These are phyloP conservation scores for Candida awuae DNA, from an alignment of 805 yeast species.

Conservation along the genomic window DNA sequence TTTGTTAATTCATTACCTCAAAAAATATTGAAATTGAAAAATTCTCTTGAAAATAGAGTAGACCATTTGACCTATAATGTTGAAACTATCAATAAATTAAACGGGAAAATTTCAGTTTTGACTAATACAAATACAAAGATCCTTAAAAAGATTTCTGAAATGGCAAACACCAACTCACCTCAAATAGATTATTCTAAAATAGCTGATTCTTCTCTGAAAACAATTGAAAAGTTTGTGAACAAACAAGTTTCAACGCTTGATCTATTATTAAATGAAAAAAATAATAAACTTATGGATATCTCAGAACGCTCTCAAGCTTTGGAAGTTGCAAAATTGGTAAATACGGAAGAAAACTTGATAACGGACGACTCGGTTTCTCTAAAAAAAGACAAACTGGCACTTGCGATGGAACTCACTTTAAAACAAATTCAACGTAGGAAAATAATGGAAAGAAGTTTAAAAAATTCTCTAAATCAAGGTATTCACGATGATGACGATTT, in stretches of 20 bases:
- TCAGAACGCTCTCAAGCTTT: conserved; percentile 58
- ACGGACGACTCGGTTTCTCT: conserved; percentile 2
- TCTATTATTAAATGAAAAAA: conserved; percentile 18
- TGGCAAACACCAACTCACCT: neutral
- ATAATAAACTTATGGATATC: conserved; percentile 30
- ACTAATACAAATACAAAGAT: conserved; percentile 16
- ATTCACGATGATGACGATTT: conserved; percentile 8
- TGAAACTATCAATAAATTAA: conserved; percentile 33
- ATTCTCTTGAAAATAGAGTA: conserved; percentile 35
- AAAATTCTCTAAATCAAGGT: conserved; percentile 4
- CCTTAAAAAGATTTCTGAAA: conserved; percentile 9
- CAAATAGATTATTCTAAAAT: neutral
- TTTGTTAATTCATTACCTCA: conserved; percentile 19
- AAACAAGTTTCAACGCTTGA: neutral
- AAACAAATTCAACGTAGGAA: conserved; percentile 36
- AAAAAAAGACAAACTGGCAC: conserved; percentile 13
- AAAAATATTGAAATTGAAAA: conserved; percentile 17
- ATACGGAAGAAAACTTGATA: conserved; percentile 36
- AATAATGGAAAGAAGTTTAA: conserved; percentile 3
- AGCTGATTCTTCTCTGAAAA: conserved; percentile 9
- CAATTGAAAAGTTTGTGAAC: neutral
- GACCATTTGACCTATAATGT: conserved; percentile 44
- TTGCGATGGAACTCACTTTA: conserved; percentile 31
- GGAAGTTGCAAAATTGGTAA: conserved; percentile 49
- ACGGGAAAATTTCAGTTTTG: conserved; percentile 31